A percentile compares a stretch with the other conserved stretches of the same genome.
Evolutionary conservation across 257 asterid species (phyloP).

Genomic region (Solanum arcanum): DNA sequence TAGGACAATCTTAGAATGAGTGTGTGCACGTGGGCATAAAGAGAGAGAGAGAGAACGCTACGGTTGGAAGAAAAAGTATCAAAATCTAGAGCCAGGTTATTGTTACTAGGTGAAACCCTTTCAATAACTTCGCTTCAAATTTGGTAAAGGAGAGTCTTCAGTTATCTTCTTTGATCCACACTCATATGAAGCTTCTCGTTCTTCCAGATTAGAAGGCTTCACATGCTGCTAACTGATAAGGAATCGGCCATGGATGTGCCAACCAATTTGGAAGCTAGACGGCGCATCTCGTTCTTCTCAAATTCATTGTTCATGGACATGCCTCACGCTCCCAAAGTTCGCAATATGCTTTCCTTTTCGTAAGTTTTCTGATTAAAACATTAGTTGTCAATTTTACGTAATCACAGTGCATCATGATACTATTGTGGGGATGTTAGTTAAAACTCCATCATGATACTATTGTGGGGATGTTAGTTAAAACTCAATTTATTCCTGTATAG

Average conservation of each 20-base stretch:
- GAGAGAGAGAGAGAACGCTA: background rate
- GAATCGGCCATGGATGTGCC: constrained; percentile 99
- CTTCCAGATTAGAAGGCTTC: constrained; percentile 78
- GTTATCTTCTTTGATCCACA: background rate
- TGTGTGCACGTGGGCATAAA: background rate
- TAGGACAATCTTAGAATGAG: background rate
- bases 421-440: background rate
- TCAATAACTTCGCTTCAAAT: background rate
- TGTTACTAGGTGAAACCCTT: background rate
- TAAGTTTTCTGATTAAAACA: constrained; percentile 26
- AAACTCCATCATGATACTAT: background rate
- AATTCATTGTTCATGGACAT: constrained; percentile 96
- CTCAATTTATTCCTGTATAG: background rate
- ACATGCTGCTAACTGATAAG: constrained; percentile 82
- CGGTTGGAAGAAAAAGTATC: background rate
- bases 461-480: background rate
- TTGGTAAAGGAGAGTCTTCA: background rate
- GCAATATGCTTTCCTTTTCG: constrained; percentile 98
- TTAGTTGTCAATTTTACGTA: background rate
- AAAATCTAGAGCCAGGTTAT: background rate
- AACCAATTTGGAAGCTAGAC: constrained; percentile 85
- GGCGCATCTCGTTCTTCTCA: constrained; percentile 96
- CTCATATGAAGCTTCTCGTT: background rate
- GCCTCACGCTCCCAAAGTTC: constrained; percentile 97
- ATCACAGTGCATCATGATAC: background rate